These are phyloP conservation scores for Blumeriella jaapii DNA, from an alignment of 2,329 filamentous ascomycete genomes.

Conservation along the genomic window DNA sequence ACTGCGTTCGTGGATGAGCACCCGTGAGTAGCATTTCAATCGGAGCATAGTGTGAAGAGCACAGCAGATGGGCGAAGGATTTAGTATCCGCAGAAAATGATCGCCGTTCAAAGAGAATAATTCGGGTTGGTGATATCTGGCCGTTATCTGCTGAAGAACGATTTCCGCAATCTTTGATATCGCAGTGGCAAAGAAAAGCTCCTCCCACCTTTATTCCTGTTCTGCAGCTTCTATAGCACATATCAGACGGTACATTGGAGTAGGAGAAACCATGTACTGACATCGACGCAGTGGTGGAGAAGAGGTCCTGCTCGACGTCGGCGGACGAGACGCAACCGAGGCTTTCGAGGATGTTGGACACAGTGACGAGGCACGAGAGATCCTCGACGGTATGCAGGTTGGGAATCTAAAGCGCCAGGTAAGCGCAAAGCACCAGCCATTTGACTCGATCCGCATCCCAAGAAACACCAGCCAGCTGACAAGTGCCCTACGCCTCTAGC, in stretches of 20 bases:
- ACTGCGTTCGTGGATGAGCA: slow-evolving; percentile 93
- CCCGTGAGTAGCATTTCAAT: slow-evolving; percentile 46
- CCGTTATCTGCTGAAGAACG: too few relatives aligned
- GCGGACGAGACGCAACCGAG: slow-evolving; percentile 90
- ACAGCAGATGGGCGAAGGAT: neutral
- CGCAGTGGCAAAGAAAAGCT: too few relatives aligned
- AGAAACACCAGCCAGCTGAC: neutral
- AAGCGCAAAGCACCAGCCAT: too few relatives aligned
- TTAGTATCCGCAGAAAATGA: neutral
- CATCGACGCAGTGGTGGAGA: slow-evolving; percentile 68
- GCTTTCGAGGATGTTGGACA: slow-evolving; percentile 99
- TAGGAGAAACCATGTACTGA: slow-evolving; percentile 8
- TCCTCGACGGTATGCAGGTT: slow-evolving; percentile 65
- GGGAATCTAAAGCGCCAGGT: slow-evolving; percentile 74
- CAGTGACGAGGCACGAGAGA: slow-evolving; percentile 95
- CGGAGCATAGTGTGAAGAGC: neutral
- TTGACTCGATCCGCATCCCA: neutral
- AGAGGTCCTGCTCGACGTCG: slow-evolving; percentile 94
- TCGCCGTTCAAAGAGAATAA: neutral
- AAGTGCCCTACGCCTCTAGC: slow-evolving; percentile 32
- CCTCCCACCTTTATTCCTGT: slow-evolving; percentile 12
- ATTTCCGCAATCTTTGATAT: too few relatives aligned
- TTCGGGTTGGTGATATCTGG: too few relatives aligned
- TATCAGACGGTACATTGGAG: neutral
- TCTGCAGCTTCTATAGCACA: too few relatives aligned